phyloP scores from a whole-genome alignment of 805 yeast genomes.

The Millerozyma acaciae region DNA sequence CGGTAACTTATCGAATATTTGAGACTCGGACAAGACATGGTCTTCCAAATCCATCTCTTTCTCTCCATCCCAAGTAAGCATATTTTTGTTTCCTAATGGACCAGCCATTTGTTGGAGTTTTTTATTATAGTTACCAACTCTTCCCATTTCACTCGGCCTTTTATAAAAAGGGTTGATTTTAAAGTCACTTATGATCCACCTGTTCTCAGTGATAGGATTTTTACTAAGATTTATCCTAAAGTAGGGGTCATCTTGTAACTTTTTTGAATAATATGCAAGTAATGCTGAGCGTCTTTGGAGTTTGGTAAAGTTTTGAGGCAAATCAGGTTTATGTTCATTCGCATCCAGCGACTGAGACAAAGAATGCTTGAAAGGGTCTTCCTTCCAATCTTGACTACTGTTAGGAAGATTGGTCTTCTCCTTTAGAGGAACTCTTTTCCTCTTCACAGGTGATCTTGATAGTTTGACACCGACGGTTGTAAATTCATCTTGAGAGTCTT shows the following conservation, averaged over 20 bases:
- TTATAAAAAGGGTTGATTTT: slow-evolving; percentile 24
- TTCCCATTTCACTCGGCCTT: slow-evolving; percentile 12
- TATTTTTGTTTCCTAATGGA: slow-evolving; percentile 1
- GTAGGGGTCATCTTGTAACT: slow-evolving; percentile 14
- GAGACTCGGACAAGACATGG: slow-evolving; percentile 13
- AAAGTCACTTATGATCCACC: slow-evolving; percentile 37
- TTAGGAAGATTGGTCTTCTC: slow-evolving; percentile 4
- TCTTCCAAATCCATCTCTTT: slow-evolving; percentile 13
- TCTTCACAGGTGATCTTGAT: background rate
- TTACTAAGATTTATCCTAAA: slow-evolving; percentile 21
- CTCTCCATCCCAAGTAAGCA: slow-evolving; percentile 2
- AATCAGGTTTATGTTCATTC: background rate
- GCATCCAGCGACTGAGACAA: background rate
- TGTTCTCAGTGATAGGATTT: slow-evolving; percentile 35
- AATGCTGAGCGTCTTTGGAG: slow-evolving; percentile 31
- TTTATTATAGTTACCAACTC: slow-evolving; percentile 12
- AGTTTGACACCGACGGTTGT: background rate
- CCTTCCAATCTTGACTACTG: background rate
- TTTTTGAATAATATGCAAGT: slow-evolving; percentile 20
- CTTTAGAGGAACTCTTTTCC: slow-evolving; percentile 9
- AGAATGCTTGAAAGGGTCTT: background rate
- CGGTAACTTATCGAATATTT: slow-evolving; percentile 34
- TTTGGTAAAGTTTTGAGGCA: slow-evolving; percentile 19
- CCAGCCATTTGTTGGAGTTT: slow-evolving; percentile 10
- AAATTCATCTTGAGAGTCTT: slow-evolving; percentile 9